Evolutionary conservation across 768 basidiomycete genomes (phyloP), one percentile per base, ranked within the genome.

Genomic region (Baorangia bicolor): DNA sequence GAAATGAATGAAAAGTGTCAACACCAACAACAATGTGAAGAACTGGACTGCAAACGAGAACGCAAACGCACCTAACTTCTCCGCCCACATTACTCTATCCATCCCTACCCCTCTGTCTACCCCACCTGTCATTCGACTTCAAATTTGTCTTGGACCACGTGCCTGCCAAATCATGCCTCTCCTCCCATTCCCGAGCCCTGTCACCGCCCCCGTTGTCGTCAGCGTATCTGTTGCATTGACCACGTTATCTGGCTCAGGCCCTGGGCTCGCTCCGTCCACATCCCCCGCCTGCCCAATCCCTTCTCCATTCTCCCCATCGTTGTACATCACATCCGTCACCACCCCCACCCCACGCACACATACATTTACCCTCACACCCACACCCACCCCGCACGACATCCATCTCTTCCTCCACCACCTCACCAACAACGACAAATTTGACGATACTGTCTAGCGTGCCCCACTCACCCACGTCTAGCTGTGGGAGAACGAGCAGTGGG

Each of bases 401-500:
- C 16, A 35, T 73, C 18, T 75, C 75, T 53, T 74, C 1, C 21
- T 73, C n/a, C 62, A 63, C 6, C 67, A 67, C 2, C 40, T 84
- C 2, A 62, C 85, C 21, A 87, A 92, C 60, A 75, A 93, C 58
- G 87, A 92, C 58, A 75, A 73, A 12, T 77, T 93, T 4, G 74
- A 77, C 7, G 87, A 91, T 63, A 70, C 65, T 28, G 82, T 81
- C 41, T 92, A 88, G 88, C 74, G 71, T 0, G 75, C 85, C 2
- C 82, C 87, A 64, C 77, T 86, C 72, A 69, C 81, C 7, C 80
- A 84, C 33, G 88, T 92, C 16, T 87, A 90, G 68, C 66, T 92
- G 23, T 92, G 82, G 76, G 91, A 93, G 75, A 93, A 92, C 70
- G 88, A 92, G 66, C 77, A 90, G 18, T 86, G 80, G 73, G 66